Percentiles rank a stretch among this genome's conserved stretches.
Conservation (phyloP, 2,329 filamentous ascomycete species). For the Cladosporium oxysporum region DNA sequence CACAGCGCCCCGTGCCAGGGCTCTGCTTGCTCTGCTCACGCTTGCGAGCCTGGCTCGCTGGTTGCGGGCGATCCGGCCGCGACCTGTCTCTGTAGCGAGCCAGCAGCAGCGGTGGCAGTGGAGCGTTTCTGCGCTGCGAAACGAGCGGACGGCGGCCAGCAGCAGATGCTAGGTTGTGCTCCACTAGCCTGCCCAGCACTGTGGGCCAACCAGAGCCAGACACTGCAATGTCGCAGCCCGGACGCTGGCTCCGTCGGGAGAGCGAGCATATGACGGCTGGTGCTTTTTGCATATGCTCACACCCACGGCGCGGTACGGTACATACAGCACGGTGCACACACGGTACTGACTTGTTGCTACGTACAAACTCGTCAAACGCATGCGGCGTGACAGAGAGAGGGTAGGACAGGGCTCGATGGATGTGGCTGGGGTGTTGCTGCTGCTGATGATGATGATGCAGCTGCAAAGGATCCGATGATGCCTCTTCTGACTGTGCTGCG, state of each 20-base stretch:
- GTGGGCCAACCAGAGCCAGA: constrained; percentile 20
- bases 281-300: constrained; percentile 13
- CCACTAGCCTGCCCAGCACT: constrained; percentile 17
- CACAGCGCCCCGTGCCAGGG: constrained; percentile 13
- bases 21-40: constrained; percentile 7
- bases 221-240: constrained; percentile 19
- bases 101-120: neutral
- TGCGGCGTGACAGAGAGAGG: constrained; percentile 7
- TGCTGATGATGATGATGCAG: neutral
- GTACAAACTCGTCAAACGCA: constrained; percentile 1
- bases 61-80: constrained; percentile 12
- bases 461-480: neutral
- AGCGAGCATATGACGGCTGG: constrained; percentile 17
- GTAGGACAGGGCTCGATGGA: neutral
- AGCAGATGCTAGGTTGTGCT: constrained; percentile 3
- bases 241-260: constrained; percentile 8
- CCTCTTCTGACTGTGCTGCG: neutral
- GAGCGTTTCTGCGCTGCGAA: constrained; percentile 5
- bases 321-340: constrained; percentile 7
- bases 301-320: constrained; percentile 19
- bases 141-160: constrained; percentile 11
- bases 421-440: neutral
- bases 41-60: constrained; percentile 1
- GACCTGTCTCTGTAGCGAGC: constrained; percentile 9
- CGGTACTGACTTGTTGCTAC: neutral